These are phyloP conservation scores for Rhizomucor miehei DNA, from an alignment of 371 early-diverging fungal genomes.

Conservation along the genomic window DNA sequence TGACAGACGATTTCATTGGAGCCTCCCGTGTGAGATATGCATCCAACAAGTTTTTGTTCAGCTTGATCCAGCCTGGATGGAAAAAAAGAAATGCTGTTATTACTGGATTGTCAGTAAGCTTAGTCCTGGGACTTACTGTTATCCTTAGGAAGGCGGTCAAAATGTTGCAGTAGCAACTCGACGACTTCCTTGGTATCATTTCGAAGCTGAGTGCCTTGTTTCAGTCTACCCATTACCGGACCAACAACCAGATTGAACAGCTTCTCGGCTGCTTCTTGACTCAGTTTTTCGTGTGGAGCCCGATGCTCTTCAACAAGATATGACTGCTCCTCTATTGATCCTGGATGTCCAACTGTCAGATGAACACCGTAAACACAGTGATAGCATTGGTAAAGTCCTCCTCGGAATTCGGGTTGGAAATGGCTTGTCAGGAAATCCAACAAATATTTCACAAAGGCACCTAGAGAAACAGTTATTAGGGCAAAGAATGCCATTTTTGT, in stretches of 20 bases:
- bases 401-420: constrained; percentile 19
- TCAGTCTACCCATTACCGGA: constrained; percentile 34
- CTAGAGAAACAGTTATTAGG: constrained; percentile 12
- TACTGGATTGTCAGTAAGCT: too few relatives aligned
- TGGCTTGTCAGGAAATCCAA: constrained; percentile 14
- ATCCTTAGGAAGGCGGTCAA: constrained; percentile 51
- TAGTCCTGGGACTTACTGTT: constrained; percentile 25
- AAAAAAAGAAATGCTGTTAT: too few relatives aligned
- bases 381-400: constrained; percentile 64
- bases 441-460: constrained; percentile 33
- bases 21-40: neutral
- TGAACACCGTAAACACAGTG: constrained; percentile 66
- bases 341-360: constrained; percentile 41
- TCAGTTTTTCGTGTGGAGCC: constrained; percentile 40
- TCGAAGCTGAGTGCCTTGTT: constrained; percentile 36
- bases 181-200: constrained; percentile 58
- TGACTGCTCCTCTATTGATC: constrained; percentile 42
- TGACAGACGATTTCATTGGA: neutral
- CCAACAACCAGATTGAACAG: constrained; percentile 48
- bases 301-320: constrained; percentile 58
- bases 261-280: constrained; percentile 53
- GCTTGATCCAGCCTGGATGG: neutral
- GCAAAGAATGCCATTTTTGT: neutral
- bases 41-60: neutral
- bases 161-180: constrained; percentile 50